phyloP scores from a whole-genome alignment of 192 early-diverging fungal species.

The Linderina pennispora region DNA sequence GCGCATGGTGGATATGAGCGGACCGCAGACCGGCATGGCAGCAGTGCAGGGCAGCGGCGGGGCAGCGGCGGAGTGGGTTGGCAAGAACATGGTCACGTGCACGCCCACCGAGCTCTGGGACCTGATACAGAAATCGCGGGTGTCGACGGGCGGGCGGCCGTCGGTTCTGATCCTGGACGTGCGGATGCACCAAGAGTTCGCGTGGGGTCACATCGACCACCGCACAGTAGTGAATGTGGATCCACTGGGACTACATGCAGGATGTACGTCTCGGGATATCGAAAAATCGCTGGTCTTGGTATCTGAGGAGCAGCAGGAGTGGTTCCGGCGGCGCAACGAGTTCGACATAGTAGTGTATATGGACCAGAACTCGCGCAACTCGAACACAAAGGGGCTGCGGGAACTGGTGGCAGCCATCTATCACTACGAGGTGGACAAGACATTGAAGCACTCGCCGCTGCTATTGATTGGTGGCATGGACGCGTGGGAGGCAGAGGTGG shows the following conservation, averaged over 20 bases:
- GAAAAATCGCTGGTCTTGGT: slow-evolving; percentile 54
- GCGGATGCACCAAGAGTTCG: slow-evolving; percentile 61
- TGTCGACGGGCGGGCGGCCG: slow-evolving; percentile 18
- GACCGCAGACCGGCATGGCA: background rate
- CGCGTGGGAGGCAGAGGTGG: slow-evolving; percentile 59
- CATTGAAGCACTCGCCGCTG: slow-evolving; percentile 52
- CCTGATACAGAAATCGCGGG: slow-evolving; percentile 35
- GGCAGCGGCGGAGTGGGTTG: slow-evolving; percentile 10
- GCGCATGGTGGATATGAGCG: background rate
- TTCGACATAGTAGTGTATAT: slow-evolving; percentile 74
- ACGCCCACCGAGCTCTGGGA: slow-evolving; percentile 30
- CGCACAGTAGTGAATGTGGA: slow-evolving; percentile 67
- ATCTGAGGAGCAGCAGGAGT: slow-evolving; percentile 50
- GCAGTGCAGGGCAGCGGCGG: slow-evolving; percentile 9
- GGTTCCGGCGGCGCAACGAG: slow-evolving; percentile 58
- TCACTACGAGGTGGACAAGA: slow-evolving; percentile 51
- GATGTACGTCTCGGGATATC: slow-evolving; percentile 52
- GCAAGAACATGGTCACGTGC: slow-evolving; percentile 16
- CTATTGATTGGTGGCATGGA: slow-evolving; percentile 76
- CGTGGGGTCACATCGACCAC: slow-evolving; percentile 63
- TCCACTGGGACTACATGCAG: slow-evolving; percentile 53
- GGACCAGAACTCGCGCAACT: slow-evolving; percentile 45
- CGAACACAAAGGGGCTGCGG: slow-evolving; percentile 15
- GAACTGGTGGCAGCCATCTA: slow-evolving; percentile 57
- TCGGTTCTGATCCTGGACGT: slow-evolving; percentile 71